Base-by-base conservation (phyloP, 2,329 filamentous ascomycete genomes). In the Emergomyces orientalis region DNA sequence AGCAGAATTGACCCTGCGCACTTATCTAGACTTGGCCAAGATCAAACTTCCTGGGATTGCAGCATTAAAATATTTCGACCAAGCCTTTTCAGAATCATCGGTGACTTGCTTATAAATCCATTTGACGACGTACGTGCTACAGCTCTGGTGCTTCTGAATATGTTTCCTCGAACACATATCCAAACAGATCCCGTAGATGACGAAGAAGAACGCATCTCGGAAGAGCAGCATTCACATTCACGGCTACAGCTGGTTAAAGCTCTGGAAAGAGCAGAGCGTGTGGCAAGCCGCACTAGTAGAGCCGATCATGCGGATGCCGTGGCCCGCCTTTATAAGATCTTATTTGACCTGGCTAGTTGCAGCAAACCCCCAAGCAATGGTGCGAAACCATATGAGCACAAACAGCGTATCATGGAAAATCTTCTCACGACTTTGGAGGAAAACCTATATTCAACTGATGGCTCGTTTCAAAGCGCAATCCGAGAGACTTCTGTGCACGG, bases 271-370 rank as follows among this genome's bases (percentile, higher is more conserved):
- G 75, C 74, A 17, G 76, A 77, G 63, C 66, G 65, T n/a, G 65
- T 76, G 49, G 76, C 76, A 57, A 76, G 75, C 62, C 74, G 72
- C 19, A 96, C 91, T 4, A 90, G 90, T 27, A 84, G 94, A 65
- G 93, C 91, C 14, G 92, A 97, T 71, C 90, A 96, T 73, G 91
- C 92, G 1, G 93, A 99, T 75, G 93, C 93, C 11, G 87, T 94
- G 57, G 93, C 92, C 41, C 86, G 90, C 61, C 81, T 88, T 2
- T 88, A 88, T 65, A 86, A 89, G 49, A 77, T 96, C 19, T 74
- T 91, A 3, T 90, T 87, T 71, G 78, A 79, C 49, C 84, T 86
- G 72, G 78, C 83, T 17, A 70, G 71, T 22, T 74, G 73, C 1
- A 71, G 75, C n/a, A 62, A 67, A 70, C 61, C 67, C 0, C 34